Percentiles rank a stretch among this genome's conserved stretches.
Conservation (phyloP, 1,284 basidiomycete genomes). For the Ceratobasidium sp. region DNA sequence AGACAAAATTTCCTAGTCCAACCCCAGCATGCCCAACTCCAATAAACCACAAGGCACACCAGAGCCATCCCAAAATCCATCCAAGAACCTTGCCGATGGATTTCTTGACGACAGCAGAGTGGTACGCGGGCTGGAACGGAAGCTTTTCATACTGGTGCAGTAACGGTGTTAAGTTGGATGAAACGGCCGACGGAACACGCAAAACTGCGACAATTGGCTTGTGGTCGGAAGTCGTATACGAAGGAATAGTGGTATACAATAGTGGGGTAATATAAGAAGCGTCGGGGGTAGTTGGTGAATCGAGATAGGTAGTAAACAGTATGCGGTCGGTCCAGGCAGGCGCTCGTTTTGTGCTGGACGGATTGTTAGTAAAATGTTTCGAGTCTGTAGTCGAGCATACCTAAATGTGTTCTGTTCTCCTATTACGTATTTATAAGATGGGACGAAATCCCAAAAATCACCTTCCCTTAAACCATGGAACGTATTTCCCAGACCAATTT, state of each 20-base stretch:
- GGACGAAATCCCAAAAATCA: conserved; percentile 81
- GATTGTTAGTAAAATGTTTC: background rate
- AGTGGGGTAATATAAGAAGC: conserved; percentile 65
- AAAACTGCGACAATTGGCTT: conserved; percentile 74
- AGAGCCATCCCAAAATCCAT: conserved; percentile 72
- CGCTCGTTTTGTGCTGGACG: conserved; percentile 68
- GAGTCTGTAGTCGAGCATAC: conserved; percentile 54
- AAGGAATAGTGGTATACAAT: conserved; percentile 75
- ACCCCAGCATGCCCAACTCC: conserved; percentile 75
- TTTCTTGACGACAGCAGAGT: conserved; percentile 55
- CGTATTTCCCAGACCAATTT: conserved; percentile 66
- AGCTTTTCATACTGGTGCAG: conserved; percentile 49
- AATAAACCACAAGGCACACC: conserved; percentile 73
- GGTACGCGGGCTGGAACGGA: conserved; percentile 12
- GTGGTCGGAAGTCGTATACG: conserved; percentile 79
- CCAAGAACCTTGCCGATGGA: conserved; percentile 70
- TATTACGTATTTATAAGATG: conserved; percentile 86
- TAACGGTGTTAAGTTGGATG: conserved; percentile 41
- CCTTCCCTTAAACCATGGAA: conserved; percentile 81
- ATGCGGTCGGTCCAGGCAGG: conserved; percentile 97
- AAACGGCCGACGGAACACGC: conserved; percentile 56
- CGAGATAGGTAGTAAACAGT: conserved; percentile 82
- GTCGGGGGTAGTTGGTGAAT: conserved; percentile 61
- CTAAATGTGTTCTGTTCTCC: conserved; percentile 81
- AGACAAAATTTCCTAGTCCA: conserved; percentile 70